phyloP scores from a whole-genome alignment of 164 flowering plant genomes.

The Buxus sempervirens region DNA sequence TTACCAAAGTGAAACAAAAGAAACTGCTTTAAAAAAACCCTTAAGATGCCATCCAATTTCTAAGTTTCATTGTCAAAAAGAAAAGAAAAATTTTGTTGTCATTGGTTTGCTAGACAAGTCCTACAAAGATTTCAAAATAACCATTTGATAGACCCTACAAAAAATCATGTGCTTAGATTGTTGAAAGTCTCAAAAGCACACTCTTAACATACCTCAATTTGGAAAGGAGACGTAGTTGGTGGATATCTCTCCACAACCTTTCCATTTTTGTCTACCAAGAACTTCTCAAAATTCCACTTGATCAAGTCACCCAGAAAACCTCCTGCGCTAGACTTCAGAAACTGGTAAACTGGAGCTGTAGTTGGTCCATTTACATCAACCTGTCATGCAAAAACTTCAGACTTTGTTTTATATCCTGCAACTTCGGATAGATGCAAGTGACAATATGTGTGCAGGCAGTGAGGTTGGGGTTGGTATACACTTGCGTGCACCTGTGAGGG shows the following conservation, averaged over 20 bases:
- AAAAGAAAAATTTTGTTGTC: neutral
- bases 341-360: slow-evolving; percentile 89
- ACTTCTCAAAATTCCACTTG: slow-evolving; percentile 98
- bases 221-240: slow-evolving; percentile 86
- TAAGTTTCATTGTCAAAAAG: neutral
- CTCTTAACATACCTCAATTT: slow-evolving; percentile 78
- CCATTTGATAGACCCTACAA: neutral
- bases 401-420: no score
- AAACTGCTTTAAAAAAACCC: neutral
- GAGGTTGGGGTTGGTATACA: no score
- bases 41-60: neutral
- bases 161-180: neutral
- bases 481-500: neutral
- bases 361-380: slow-evolving; percentile 90
- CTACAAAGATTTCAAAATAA: neutral
- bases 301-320: slow-evolving; percentile 80
- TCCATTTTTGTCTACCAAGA: slow-evolving; percentile 83
- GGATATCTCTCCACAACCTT: slow-evolving; percentile 86
- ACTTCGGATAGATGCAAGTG: no score
- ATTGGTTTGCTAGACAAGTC: no score
- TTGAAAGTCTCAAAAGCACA: neutral
- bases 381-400: slow-evolving; percentile 27
- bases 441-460: no score
- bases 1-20: neutral
- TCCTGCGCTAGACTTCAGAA: slow-evolving; percentile 77